These are phyloP conservation scores for Fusarium mundagurra DNA, from an alignment of 2,329 filamentous ascomycete genomes.

Conservation along the genomic window DNA sequence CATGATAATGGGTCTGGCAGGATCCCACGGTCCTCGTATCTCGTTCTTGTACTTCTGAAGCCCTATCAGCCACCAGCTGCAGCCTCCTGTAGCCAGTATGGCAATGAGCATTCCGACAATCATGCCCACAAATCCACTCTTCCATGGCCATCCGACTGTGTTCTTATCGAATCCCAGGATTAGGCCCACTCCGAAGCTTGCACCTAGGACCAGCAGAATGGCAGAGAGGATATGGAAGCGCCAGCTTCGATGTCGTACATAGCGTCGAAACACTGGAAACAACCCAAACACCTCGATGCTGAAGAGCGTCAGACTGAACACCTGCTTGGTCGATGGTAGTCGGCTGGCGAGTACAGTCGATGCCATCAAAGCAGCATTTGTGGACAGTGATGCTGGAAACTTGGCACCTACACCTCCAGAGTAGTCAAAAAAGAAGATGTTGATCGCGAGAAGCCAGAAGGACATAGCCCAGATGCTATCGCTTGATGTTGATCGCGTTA, in stretches of 20 bases:
- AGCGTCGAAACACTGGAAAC: slow-evolving; percentile 95
- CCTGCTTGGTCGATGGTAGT: slow-evolving; percentile 88
- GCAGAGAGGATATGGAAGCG: slow-evolving; percentile 82
- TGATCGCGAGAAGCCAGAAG: slow-evolving; percentile 91
- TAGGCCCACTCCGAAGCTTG: slow-evolving; percentile 79
- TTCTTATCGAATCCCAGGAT: slow-evolving; percentile 59
- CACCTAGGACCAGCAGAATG: slow-evolving; percentile 77
- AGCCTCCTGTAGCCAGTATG: slow-evolving; percentile 85
- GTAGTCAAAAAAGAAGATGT: slow-evolving; percentile 99
- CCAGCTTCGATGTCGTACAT: slow-evolving; percentile 85
- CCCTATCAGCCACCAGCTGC: slow-evolving; percentile 97
- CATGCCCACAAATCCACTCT: slow-evolving; percentile 73
- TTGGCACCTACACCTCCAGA: slow-evolving; percentile 72
- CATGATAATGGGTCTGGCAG: slow-evolving; percentile 86
- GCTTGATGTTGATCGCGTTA: slow-evolving; percentile 90
- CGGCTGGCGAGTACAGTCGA: slow-evolving; percentile 92
- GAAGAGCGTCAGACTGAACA: slow-evolving; percentile 95
- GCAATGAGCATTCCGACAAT: slow-evolving; percentile 79
- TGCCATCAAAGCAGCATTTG: slow-evolving; percentile 96
- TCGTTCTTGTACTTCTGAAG: slow-evolving; percentile 99
- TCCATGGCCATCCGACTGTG: slow-evolving; percentile 59
- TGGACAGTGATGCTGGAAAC: slow-evolving; percentile 81
- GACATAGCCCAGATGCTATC: slow-evolving; percentile 99
- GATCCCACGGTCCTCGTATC: slow-evolving; percentile 97
- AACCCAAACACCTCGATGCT: slow-evolving; percentile 97